These are phyloP conservation scores for Xylaria venustula DNA, from an alignment of 495 filamentous ascomycete genomes.

Conservation along the genomic window DNA sequence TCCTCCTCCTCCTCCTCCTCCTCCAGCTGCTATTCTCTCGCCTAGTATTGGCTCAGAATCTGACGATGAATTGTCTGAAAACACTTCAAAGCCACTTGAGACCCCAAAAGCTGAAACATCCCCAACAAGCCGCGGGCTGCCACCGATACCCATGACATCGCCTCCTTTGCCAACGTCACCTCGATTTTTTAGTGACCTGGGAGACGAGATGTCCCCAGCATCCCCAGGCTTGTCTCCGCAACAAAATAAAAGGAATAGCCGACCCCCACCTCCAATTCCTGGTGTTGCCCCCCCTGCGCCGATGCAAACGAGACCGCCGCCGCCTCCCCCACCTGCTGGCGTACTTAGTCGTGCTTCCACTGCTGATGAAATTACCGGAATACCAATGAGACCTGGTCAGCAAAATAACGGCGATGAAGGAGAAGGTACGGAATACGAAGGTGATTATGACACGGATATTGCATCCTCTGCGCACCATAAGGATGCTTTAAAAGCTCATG, in stretches of 20 bases:
- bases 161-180: conserved; percentile 56
- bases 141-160: conserved; percentile 49
- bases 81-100: conserved; percentile 39
- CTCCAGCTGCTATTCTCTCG: conserved; percentile 53
- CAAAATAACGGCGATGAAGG: conserved; percentile 69
- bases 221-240: conserved; percentile 39
- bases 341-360: conserved; percentile 61
- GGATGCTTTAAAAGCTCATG: conserved; percentile 84
- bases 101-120: conserved; percentile 39
- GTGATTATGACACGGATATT: conserved; percentile 98
- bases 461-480: conserved; percentile 84
- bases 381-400: conserved; percentile 36
- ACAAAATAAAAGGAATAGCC: conserved; percentile 53
- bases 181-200: conserved; percentile 46
- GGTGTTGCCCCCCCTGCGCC: conserved; percentile 51
- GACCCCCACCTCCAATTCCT: conserved; percentile 49
- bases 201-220: conserved; percentile 44
- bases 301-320: conserved; percentile 65
- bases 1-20: conserved; percentile 53
- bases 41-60: conserved; percentile 82
- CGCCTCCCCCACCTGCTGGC: conserved; percentile 69
- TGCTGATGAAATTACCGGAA: conserved; percentile 47
- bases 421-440: conserved; percentile 92
- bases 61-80: conserved; percentile 87
- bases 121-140: conserved; percentile 38